Percentiles rank a stretch among this genome's conserved stretches.
These are phyloP conservation scores for Cutaneotrichosporon sp. DNA, from an alignment of 1,284 basidiomycete genomes.

Conservation along the genomic window DNA sequence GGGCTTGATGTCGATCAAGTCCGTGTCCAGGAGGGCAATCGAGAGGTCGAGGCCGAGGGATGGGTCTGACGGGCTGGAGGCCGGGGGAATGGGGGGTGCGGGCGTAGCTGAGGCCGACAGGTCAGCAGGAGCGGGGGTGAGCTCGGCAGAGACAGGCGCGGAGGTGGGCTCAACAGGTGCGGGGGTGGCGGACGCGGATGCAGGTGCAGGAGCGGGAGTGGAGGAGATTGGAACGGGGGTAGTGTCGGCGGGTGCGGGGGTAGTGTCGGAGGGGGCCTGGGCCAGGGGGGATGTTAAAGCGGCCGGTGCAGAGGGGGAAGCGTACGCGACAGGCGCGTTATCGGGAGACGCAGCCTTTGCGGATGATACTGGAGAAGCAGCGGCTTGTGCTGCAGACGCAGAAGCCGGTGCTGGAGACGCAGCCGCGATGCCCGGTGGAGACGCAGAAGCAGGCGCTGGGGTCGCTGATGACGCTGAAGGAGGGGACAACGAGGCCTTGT, in stretches of 20 bases:
- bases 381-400: background rate
- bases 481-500: background rate
- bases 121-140: background rate
- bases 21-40: background rate
- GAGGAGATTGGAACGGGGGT: background rate
- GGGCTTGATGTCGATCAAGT: constrained; percentile 22
- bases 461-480: background rate
- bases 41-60: constrained; percentile 2
- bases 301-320: background rate
- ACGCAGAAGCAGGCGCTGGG: background rate
- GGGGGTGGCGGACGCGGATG: background rate
- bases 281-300: background rate
- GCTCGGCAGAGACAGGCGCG: background rate
- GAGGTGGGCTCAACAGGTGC: background rate
- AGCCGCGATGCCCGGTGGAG: background rate
- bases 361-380: background rate
- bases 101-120: background rate
- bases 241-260: background rate
- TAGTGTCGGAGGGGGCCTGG: background rate
- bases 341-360: background rate
- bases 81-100: background rate
- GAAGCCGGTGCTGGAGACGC: background rate
- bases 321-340: background rate
- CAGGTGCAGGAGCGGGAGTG: background rate
- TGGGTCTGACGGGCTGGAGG: background rate